Percentiles rank a stretch among this genome's conserved stretches.
Conservation (phyloP, 2,329 filamentous ascomycete species). For the Colletotrichum lentis region DNA sequence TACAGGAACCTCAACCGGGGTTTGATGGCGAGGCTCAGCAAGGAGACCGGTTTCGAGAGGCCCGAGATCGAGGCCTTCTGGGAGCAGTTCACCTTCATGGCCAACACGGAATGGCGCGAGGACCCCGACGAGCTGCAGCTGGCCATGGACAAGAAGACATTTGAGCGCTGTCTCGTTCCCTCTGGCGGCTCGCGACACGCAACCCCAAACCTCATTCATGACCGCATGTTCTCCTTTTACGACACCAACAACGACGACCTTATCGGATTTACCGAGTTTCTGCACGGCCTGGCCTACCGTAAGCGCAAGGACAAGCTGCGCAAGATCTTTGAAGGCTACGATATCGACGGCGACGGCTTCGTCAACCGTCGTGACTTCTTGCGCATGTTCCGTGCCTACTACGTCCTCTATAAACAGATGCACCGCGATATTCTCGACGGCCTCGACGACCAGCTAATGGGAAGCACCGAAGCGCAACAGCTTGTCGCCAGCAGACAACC, state of each 20-base stretch:
- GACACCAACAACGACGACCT: constrained; percentile 88
- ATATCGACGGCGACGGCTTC: constrained; percentile 87
- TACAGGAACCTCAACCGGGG: constrained; percentile 71
- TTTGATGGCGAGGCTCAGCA: constrained; percentile 73
- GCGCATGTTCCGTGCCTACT: constrained; percentile 91
- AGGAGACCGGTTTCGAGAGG: constrained; percentile 80
- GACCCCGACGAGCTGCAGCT: constrained; percentile 81
- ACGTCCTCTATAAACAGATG: constrained; percentile 87
- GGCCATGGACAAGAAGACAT: constrained; percentile 91
- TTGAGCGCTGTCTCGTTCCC: constrained; percentile 88
- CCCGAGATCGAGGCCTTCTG: constrained; percentile 92
- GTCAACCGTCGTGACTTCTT: constrained; percentile 88
- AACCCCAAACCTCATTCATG: constrained; percentile 88
- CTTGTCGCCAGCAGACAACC: constrained; percentile 79
- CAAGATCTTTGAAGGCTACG: constrained; percentile 87
- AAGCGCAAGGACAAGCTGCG: constrained; percentile 73
- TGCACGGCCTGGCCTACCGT: constrained; percentile 79
- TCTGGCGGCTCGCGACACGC: constrained; percentile 81
- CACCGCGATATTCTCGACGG: constrained; percentile 83
- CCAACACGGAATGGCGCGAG: constrained; percentile 81
- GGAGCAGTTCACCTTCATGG: constrained; percentile 96
- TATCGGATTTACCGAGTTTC: constrained; percentile 92
- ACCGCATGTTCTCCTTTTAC: constrained; percentile 96
- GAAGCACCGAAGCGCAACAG: constrained; percentile 78
- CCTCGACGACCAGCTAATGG: constrained; percentile 79